Base-by-base conservation (phyloP, 176 grass and related monocot species). In the Avena insularis region DNA sequence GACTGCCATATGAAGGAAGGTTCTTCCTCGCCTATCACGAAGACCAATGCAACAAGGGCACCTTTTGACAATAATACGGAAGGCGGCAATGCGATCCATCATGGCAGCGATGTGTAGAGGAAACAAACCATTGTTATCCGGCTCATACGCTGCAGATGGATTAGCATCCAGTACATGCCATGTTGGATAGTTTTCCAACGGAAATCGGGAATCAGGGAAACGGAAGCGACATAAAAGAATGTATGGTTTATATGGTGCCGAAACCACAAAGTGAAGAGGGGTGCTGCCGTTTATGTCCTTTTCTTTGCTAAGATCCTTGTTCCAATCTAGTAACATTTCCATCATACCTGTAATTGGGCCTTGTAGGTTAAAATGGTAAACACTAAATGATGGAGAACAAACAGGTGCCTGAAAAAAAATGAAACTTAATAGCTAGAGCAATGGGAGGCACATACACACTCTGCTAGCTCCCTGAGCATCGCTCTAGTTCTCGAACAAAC, bases 261-360 rank as follows among this genome's bases (percentile, higher is more conserved):
- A 78, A 35, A 57, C 29, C 0, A 54, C 27, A n/a, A 19, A 57
- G 29, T 57, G 75, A 20, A 78, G 27, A 57, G 75, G 50, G 48
- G 29, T 78, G 29, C 51, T 78, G 16, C 75, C 75, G 1, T 57
- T 78, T 36, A 5, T 17, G 51, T 78, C 74, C 6, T 77, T 76
- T 6, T 14, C 14, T 57, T 56, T 17, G 27, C 2, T 4, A 36
- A 78, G 75, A 19, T 36, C 51, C 8, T 78, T 58, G 29, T 78
- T 78, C 53, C 51, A 78, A 16, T 4, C 1, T 31, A 78, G 51
- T 57, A 78, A 9, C 29, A 5, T 20, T 6, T 19, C 4, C 14
- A 54, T n/a, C 27, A 57, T 38, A 33, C 8, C 75, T 78, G 75
- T 10, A 36, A 55, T 29, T 64, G 12, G 11, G 3, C 9, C 21